Evolutionary conservation across 345 rosid species (phyloP).

Genomic region (Rubroshorea leprosula): DNA sequence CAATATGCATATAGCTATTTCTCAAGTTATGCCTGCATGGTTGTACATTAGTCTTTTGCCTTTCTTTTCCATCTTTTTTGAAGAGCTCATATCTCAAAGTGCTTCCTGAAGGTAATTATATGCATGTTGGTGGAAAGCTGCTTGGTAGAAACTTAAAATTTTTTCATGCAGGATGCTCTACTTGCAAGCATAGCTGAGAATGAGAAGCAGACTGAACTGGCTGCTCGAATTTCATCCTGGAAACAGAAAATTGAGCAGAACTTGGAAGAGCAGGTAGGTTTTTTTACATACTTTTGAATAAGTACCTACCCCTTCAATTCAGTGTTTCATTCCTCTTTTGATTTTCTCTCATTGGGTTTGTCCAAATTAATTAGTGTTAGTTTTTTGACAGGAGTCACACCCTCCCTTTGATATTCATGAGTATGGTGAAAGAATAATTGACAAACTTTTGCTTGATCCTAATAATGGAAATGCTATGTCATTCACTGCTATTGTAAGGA

Average conservation of each 20-base stretch:
- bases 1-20: no score
- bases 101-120: not conserved
- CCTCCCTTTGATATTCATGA: conserved; percentile 92
- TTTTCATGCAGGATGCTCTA: conserved; percentile 66
- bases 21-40: not conserved
- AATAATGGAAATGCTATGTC: conserved; percentile 30
- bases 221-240: conserved; percentile 89
- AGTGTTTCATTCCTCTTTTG: not conserved
- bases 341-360: not conserved
- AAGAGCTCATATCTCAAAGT: not conserved
- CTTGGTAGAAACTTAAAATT: conserved; percentile 4
- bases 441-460: conserved; percentile 49
- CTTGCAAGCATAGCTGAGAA: conserved; percentile 89
- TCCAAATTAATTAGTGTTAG: conserved; percentile 1
- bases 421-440: conserved; percentile 64
- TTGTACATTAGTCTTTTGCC: not conserved
- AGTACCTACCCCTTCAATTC: no score
- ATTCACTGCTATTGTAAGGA: conserved; percentile 60
- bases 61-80: not conserved
- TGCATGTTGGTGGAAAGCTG: not conserved
- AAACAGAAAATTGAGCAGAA: conserved; percentile 86
- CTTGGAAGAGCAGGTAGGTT: conserved; percentile 84
- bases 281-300: not conserved
- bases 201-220: conserved; percentile 89
- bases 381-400: conserved; percentile 64